A percentile compares a stretch with the other conserved stretches of the same genome.
Conservation (phyloP, 345 rosid species). For the Salix brachista region DNA sequence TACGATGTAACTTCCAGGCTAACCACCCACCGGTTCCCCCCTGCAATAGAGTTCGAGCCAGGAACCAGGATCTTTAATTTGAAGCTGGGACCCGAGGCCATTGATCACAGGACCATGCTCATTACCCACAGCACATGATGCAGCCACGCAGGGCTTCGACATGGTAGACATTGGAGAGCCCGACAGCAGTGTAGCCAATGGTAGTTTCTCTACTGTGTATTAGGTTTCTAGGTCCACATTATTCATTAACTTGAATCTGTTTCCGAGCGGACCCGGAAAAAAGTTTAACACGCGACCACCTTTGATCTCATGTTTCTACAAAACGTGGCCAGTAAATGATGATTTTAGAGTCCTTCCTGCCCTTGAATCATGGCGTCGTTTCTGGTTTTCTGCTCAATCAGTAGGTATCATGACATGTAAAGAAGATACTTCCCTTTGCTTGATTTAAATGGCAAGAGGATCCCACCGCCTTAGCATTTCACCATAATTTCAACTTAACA, state of each 20-base stretch:
- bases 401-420: background rate
- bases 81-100: background rate
- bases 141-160: background rate
- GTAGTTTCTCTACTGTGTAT: background rate
- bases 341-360: too few relatives aligned
- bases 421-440: background rate
- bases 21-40: background rate
- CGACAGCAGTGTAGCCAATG: background rate
- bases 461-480: too few relatives aligned
- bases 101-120: background rate
- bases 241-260: background rate
- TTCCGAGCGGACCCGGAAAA: background rate
- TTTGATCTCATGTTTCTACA: background rate
- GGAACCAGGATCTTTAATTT: background rate
- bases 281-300: background rate
- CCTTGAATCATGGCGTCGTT: constrained; percentile 2
- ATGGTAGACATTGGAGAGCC: background rate
- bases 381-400: background rate
- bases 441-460: too few relatives aligned
- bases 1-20: background rate
- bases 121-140: background rate
- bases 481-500: background rate
- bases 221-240: background rate
- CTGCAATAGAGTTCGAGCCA: background rate
- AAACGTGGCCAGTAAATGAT: background rate